Evolutionary conservation across 2,329 filamentous ascomycete genomes (phyloP).

Genomic region (Bipolaris sorokiniana): DNA sequence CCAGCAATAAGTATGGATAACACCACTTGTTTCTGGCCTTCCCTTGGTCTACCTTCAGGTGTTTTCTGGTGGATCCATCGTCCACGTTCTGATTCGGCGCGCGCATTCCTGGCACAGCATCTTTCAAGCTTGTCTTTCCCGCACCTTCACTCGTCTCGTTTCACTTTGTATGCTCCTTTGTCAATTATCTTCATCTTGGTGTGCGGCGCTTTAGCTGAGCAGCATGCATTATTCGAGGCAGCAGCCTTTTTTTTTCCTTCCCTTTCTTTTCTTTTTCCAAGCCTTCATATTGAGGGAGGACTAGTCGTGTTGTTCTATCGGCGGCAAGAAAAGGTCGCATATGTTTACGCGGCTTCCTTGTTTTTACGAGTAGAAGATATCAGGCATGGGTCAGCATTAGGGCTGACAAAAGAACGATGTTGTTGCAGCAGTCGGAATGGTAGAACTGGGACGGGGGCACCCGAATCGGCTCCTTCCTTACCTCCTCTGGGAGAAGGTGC

Average conservation of each 20-base stretch:
- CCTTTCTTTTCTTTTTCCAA: neutral
- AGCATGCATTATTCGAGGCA: conserved; percentile 5
- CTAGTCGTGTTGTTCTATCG: conserved; percentile 14
- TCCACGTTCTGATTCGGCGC: conserved; percentile 10
- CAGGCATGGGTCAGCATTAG: neutral
- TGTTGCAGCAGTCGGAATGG: neutral
- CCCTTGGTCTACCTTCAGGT: conserved; percentile 26
- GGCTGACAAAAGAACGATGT: neutral
- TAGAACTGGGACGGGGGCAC: neutral
- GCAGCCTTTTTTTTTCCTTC: conserved; percentile 2
- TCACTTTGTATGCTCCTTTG: neutral
- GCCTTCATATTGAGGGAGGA: conserved; percentile 1
- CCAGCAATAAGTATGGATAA: conserved; percentile 27
- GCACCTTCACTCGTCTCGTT: conserved; percentile 8
- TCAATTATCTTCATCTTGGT: conserved; percentile 7
- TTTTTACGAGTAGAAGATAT: conserved; percentile 6
- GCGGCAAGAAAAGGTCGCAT: conserved; percentile 3
- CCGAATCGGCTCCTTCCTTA: neutral
- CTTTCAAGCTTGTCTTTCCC: conserved; percentile 5
- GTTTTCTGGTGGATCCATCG: conserved; percentile 15
- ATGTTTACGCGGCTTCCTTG: conserved; percentile 11
- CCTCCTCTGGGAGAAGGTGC: neutral
- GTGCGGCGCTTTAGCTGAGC: neutral
- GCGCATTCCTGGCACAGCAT: conserved; percentile 8
- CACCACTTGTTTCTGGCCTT: conserved; percentile 19